phyloP scores from a whole-genome alignment of 495 filamentous ascomycete species.

The Glarea lozoyensis region DNA sequence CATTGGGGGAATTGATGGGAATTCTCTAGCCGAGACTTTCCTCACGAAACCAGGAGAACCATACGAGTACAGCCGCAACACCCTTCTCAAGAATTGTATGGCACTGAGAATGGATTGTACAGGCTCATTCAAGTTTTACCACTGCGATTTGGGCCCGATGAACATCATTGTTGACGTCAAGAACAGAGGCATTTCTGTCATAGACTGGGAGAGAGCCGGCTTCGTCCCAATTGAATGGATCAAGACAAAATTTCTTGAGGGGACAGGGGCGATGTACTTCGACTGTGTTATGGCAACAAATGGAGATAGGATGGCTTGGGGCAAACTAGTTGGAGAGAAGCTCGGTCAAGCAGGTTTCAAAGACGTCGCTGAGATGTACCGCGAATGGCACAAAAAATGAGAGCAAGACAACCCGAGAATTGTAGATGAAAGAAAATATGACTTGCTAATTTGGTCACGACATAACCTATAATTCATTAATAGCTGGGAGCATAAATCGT shows the following conservation, averaged over 20 bases:
- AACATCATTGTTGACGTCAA: conserved; percentile 25
- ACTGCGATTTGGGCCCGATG: conserved; percentile 27
- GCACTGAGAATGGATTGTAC: conserved; percentile 25
- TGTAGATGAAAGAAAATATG: no score
- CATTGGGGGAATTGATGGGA: conserved; percentile 16
- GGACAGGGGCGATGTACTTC: no score
- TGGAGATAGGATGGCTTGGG: no score
- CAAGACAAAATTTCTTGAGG: conserved; percentile 25
- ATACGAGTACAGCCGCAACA: conserved; percentile 3
- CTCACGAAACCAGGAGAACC: neutral
- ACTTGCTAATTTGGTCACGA: no score
- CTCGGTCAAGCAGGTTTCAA: no score
- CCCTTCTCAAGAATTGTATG: conserved; percentile 11
- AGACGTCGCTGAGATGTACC: no score
- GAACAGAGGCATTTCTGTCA: conserved; percentile 23
- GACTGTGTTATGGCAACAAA: no score
- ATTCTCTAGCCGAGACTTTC: conserved; percentile 6
- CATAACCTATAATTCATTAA: no score
- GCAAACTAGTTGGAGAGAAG: no score
- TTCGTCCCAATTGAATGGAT: conserved; percentile 26
- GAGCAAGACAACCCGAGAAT: no score
- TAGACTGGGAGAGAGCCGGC: conserved; percentile 29
- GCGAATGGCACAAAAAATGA: no score
- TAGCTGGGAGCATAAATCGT: no score
- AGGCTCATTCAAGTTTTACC: conserved; percentile 26